Conservation (phyloP, 2,329 filamentous ascomycete species). For the Colletotrichum endophyticum region DNA sequence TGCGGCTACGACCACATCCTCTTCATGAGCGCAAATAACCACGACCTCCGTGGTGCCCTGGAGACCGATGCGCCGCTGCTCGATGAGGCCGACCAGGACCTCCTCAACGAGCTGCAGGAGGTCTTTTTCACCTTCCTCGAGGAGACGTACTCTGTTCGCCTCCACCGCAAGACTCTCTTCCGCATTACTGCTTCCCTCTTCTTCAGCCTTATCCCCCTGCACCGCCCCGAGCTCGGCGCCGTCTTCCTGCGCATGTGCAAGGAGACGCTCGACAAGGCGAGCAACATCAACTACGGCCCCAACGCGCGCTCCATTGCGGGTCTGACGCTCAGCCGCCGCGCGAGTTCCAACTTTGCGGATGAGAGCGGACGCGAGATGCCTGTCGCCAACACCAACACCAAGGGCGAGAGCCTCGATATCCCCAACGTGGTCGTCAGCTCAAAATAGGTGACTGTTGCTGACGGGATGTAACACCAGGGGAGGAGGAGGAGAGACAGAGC, state of each 20-base stretch:
- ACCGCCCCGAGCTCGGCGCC: conserved; percentile 27
- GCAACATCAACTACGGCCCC: conserved; percentile 22
- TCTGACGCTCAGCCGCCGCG: conserved; percentile 10
- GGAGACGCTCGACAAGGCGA: conserved; percentile 29
- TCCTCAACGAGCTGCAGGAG: conserved; percentile 28
- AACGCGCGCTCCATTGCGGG: conserved; percentile 14
- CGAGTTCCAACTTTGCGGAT: conserved; percentile 20
- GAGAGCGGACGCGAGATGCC: conserved; percentile 20
- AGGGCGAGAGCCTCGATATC: conserved; percentile 8
- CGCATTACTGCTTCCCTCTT: conserved; percentile 33
- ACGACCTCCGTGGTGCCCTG: conserved; percentile 19
- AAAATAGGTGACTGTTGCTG: not conserved
- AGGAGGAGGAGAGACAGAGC: not conserved
- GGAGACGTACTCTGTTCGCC: conserved; percentile 26
- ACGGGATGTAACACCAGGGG: not conserved
- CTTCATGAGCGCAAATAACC: conserved; percentile 25
- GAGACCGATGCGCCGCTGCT: conserved; percentile 24
- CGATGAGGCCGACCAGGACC: conserved; percentile 25
- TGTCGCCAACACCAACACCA: not conserved
- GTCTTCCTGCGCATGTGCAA: conserved; percentile 30
- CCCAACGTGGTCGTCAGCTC: conserved; percentile 11
- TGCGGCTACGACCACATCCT: conserved; percentile 34
- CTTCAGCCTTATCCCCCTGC: conserved; percentile 33
- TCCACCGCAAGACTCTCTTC: conserved; percentile 33
- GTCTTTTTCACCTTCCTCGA: conserved; percentile 30